A percentile compares a stretch with the other conserved stretches of the same genome.
phyloP scores from a whole-genome alignment of 495 filamentous ascomycete species.

The Patellaria atrata region DNA sequence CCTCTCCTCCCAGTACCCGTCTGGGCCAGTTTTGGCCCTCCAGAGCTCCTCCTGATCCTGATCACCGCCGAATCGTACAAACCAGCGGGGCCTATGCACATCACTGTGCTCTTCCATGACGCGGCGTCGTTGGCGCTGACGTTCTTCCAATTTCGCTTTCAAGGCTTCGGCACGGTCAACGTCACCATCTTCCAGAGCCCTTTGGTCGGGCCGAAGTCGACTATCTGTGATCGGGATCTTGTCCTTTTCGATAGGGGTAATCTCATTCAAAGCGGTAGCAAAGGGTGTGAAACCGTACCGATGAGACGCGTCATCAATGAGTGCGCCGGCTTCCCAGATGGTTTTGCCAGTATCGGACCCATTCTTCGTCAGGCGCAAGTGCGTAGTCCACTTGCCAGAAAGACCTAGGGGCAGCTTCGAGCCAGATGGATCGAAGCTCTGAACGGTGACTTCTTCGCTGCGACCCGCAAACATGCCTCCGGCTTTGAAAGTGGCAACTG shows the following conservation, averaged over 20 bases:
- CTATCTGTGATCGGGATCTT: slow-evolving; percentile 68
- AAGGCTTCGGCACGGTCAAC: slow-evolving; percentile 71
- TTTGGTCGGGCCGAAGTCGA: slow-evolving; percentile 78
- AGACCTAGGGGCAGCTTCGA: slow-evolving; percentile 45
- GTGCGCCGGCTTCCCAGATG: slow-evolving; percentile 61
- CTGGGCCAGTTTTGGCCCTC: slow-evolving; percentile 63
- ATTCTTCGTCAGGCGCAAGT: slow-evolving; percentile 44
- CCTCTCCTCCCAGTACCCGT: slow-evolving; percentile 87
- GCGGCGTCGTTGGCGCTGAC: slow-evolving; percentile 59
- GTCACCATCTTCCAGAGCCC: slow-evolving; percentile 68
- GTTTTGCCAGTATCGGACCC: slow-evolving; percentile 35
- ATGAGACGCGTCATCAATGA: slow-evolving; percentile 59
- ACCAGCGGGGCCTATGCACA: slow-evolving; percentile 66
- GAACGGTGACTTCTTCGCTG: slow-evolving; percentile 73
- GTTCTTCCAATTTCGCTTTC: slow-evolving; percentile 74
- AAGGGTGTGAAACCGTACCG: slow-evolving; percentile 82
- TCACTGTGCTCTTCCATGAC: slow-evolving; percentile 61
- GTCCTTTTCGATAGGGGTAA: slow-evolving; percentile 61
- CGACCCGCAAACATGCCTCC: slow-evolving; percentile 95
- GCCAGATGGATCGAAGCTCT: slow-evolving; percentile 51
- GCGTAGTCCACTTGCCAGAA: slow-evolving; percentile 69
- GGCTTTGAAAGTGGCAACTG: slow-evolving; percentile 70
- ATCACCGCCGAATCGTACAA: slow-evolving; percentile 41
- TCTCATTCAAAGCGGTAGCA: slow-evolving; percentile 74
- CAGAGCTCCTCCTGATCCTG: slow-evolving; percentile 55